These are phyloP conservation scores for Pichia scutulata DNA, from an alignment of 805 yeast species.

Conservation along the genomic window DNA sequence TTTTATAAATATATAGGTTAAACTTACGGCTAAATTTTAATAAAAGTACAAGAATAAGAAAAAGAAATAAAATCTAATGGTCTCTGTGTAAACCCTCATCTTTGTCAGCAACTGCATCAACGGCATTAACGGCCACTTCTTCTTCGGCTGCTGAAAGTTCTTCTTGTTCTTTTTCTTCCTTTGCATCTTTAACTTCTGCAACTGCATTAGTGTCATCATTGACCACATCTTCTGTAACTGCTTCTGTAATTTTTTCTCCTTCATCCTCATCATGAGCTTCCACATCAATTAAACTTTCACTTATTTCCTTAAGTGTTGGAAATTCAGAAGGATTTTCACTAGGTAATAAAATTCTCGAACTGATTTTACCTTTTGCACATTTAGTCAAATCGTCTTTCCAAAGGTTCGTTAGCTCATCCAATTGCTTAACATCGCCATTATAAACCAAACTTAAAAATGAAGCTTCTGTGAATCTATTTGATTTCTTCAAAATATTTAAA, in stretches of 20 bases:
- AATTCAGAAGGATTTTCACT: slow-evolving; percentile 27
- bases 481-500: slow-evolving; percentile 53
- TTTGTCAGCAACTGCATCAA: background rate
- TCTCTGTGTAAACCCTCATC: background rate
- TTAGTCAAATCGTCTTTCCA: slow-evolving; percentile 62
- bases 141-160: slow-evolving; percentile 13
- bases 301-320: slow-evolving; percentile 35
- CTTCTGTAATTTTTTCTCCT: slow-evolving; percentile 11
- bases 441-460: slow-evolving; percentile 73
- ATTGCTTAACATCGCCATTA: slow-evolving; percentile 36
- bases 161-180: slow-evolving; percentile 12
- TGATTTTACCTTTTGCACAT: slow-evolving; percentile 36
- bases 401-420: slow-evolving; percentile 39
- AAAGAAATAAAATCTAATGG: background rate
- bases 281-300: slow-evolving; percentile 22
- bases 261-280: slow-evolving; percentile 1
- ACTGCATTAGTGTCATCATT: background rate
- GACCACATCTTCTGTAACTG: slow-evolving; percentile 8
- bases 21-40: background rate
- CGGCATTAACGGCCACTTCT: slow-evolving; percentile 15
- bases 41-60: background rate
- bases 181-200: slow-evolving; percentile 13
- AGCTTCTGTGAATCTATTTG: slow-evolving; percentile 78
- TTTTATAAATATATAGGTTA: background rate
- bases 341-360: slow-evolving; percentile 52